These are phyloP conservation scores for Pseudogymnoascus verrucosus DNA, from an alignment of 2,329 filamentous ascomycete species.

Conservation along the genomic window DNA sequence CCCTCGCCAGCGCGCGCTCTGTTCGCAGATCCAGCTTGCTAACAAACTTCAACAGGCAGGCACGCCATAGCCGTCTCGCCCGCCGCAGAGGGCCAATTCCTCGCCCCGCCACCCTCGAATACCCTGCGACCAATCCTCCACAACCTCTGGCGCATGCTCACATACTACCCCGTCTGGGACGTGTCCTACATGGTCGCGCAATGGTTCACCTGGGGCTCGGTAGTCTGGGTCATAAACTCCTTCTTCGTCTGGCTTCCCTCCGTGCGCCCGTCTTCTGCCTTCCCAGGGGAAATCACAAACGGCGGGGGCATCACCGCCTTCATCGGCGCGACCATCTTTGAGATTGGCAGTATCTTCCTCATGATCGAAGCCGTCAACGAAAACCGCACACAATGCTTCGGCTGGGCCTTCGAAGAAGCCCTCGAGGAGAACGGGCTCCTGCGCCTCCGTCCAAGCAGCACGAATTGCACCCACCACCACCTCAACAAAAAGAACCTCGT, in stretches of 20 bases:
- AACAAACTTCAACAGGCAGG: slow-evolving; percentile 23
- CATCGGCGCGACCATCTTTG: slow-evolving; percentile 61
- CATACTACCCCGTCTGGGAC: slow-evolving; percentile 46
- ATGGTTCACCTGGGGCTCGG: slow-evolving; percentile 45
- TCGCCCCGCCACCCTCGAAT: slow-evolving; percentile 27
- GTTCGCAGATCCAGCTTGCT: background rate
- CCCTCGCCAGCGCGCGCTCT: background rate
- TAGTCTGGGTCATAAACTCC: slow-evolving; percentile 50
- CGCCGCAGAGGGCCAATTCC: slow-evolving; percentile 17
- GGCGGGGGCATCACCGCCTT: slow-evolving; percentile 57
- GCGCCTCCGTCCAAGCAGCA: slow-evolving; percentile 16
- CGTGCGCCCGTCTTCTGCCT: slow-evolving; percentile 42
- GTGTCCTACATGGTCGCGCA: slow-evolving; percentile 47
- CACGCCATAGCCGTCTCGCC: slow-evolving; percentile 31
- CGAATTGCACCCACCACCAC: slow-evolving; percentile 35
- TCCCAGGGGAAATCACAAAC: slow-evolving; percentile 42
- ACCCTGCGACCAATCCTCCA: slow-evolving; percentile 20
- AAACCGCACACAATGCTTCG: slow-evolving; percentile 56
- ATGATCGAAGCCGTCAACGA: slow-evolving; percentile 64
- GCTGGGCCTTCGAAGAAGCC: slow-evolving; percentile 54
- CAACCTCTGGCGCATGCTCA: slow-evolving; percentile 41
- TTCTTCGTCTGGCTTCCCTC: slow-evolving; percentile 59
- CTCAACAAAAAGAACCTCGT: slow-evolving; percentile 31
- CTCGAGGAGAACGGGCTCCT: slow-evolving; percentile 27
- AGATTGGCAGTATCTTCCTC: slow-evolving; percentile 53